These are phyloP conservation scores for Aureobasidium zeae DNA, from an alignment of 2,329 filamentous ascomycete species.

Conservation along the genomic window DNA sequence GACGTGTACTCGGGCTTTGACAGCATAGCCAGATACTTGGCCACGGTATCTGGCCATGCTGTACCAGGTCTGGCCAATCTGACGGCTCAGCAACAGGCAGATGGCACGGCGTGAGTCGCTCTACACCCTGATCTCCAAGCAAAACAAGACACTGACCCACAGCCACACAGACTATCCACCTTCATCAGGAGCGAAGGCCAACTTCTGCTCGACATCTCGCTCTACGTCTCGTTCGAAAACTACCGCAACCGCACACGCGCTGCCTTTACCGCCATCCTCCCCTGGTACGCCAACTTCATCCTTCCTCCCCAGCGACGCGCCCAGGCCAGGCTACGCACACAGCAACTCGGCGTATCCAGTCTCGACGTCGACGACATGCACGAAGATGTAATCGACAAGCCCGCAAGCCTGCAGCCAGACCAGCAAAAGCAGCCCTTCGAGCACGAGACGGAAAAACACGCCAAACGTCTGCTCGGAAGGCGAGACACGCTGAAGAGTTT, in stretches of 20 bases:
- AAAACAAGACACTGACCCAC: background rate
- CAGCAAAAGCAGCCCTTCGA: conserved; percentile 22
- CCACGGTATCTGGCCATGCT: conserved; percentile 23
- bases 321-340: conserved; percentile 58
- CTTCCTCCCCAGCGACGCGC: conserved; percentile 65
- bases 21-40: conserved; percentile 51
- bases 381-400: conserved; percentile 29
- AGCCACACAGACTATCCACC: conserved; percentile 20
- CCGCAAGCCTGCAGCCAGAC: conserved; percentile 21
- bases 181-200: conserved; percentile 68
- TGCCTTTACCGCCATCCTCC: conserved; percentile 68
- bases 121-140: background rate
- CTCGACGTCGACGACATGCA: conserved; percentile 37
- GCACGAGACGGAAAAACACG: conserved; percentile 27
- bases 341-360: conserved; percentile 39
- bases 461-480: conserved; percentile 45
- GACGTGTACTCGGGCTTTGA: conserved; percentile 53
- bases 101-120: conserved; percentile 16
- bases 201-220: conserved; percentile 70
- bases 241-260: conserved; percentile 70
- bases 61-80: conserved; percentile 27
- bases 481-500: conserved; percentile 52
- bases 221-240: conserved; percentile 86
- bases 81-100: conserved; percentile 13
- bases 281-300: conserved; percentile 83